These are phyloP conservation scores for Lichtheimia ornata DNA, from an alignment of 371 early-diverging fungal genomes.

Conservation along the genomic window DNA sequence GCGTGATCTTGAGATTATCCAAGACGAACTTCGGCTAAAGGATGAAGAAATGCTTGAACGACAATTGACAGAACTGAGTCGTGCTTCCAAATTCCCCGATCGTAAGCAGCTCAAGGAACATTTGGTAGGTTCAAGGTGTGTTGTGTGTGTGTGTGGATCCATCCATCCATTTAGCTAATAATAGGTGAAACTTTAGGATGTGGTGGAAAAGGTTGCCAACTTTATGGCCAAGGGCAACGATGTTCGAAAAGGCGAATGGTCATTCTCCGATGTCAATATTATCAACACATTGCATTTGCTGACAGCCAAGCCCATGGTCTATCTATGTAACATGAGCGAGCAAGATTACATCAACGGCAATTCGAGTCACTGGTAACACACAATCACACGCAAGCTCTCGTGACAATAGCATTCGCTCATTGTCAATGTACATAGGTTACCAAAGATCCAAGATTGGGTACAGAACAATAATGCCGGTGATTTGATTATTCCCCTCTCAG, in stretches of 20 bases:
- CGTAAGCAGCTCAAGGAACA: conserved; percentile 81
- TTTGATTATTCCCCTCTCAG: conserved; percentile 87
- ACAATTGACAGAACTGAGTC: conserved; percentile 46
- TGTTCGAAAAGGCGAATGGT: conserved; percentile 49
- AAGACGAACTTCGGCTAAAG: conserved; percentile 88
- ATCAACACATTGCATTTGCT: conserved; percentile 85
- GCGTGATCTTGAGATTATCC: conserved; percentile 88
- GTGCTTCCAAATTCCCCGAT: conserved; percentile 60
- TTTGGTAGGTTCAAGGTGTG: conserved; percentile 35
- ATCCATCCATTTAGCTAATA: no score
- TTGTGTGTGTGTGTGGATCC: no score
- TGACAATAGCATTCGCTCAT: conserved; percentile 18
- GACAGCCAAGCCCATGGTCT: conserved; percentile 93
- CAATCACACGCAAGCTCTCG: conserved; percentile 1
- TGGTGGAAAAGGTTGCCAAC: conserved; percentile 49
- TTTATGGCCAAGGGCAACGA: conserved; percentile 42
- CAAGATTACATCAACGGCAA: conserved; percentile 59
- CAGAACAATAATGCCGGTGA: conserved; percentile 85
- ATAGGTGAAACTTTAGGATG: conserved; percentile 13
- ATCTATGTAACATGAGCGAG: conserved; percentile 86
- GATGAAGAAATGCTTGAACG: conserved; percentile 77
- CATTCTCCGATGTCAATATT: conserved; percentile 55
- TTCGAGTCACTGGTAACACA: conserved; percentile 62
- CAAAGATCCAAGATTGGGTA: conserved; percentile 86
- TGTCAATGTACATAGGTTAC: conserved; percentile 20